Conservation (phyloP, 192 early-diverging fungal genomes). For the Umbelopsis sp. region DNA sequence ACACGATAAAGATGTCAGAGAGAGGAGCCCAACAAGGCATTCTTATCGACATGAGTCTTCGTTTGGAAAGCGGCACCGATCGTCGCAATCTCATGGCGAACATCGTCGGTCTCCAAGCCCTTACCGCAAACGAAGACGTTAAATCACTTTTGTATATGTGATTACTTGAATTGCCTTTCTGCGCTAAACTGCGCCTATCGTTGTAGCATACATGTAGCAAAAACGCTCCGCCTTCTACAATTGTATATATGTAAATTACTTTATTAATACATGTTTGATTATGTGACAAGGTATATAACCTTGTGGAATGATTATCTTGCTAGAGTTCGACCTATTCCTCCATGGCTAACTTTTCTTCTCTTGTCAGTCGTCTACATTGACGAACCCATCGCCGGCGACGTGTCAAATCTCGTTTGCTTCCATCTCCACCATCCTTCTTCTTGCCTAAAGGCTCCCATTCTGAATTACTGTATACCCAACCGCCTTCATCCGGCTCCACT, state of each 20-base stretch:
- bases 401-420: conserved; percentile 20
- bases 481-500: conserved; percentile 41
- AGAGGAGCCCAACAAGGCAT: neutral
- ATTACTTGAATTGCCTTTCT: too few species aligned
- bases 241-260: too few species aligned
- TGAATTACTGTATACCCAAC: conserved; percentile 46
- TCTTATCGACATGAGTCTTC: neutral
- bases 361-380: conserved; percentile 13
- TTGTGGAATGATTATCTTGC: neutral
- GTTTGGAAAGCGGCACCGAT: neutral
- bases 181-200: too few species aligned
- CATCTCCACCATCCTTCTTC: conserved; percentile 17
- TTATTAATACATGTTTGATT: neutral
- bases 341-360: conserved; percentile 7
- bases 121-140: conserved; percentile 5
- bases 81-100: neutral
- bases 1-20: neutral
- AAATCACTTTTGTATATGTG: too few species aligned
- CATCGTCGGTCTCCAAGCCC: conserved; percentile 4
- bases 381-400: conserved; percentile 40
- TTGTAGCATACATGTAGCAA: too few species aligned
- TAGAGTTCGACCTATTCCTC: neutral
- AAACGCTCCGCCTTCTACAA: too few species aligned
- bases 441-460: conserved; percentile 29
- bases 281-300: neutral